phyloP scores from a whole-genome alignment of 2,329 filamentous ascomycete genomes.

The Pseudogymnoascus verrucosus region DNA sequence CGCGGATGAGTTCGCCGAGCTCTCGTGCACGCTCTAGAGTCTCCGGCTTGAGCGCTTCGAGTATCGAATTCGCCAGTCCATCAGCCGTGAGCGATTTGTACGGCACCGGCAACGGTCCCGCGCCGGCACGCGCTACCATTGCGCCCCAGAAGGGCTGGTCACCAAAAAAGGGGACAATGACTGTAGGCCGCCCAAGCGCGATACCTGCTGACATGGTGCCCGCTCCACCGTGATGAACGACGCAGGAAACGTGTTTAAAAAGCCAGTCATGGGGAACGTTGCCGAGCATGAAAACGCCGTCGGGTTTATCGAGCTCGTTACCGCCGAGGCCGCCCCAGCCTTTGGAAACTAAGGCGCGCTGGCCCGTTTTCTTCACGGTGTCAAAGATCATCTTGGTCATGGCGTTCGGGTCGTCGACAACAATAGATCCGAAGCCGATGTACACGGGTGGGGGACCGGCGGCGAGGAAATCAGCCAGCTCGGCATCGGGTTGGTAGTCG shows the following conservation, averaged over 20 bases:
- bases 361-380: slow-evolving; percentile 53
- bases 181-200: slow-evolving; percentile 64
- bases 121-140: slow-evolving; percentile 62
- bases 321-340: slow-evolving; percentile 77
- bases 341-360: slow-evolving; percentile 70
- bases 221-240: slow-evolving; percentile 78
- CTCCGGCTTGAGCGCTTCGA: slow-evolving; percentile 46
- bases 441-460: slow-evolving; percentile 64
- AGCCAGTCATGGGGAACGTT: slow-evolving; percentile 83
- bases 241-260: slow-evolving; percentile 68
- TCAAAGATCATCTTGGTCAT: slow-evolving; percentile 64
- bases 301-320: slow-evolving; percentile 56
- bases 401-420: slow-evolving; percentile 62
- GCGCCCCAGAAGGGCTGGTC: slow-evolving; percentile 75
- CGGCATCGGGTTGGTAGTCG: slow-evolving; percentile 53
- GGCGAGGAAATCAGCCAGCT: slow-evolving; percentile 56
- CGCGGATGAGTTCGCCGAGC: slow-evolving; percentile 50
- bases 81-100: slow-evolving; percentile 58
- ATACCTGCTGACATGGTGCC: slow-evolving; percentile 79
- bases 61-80: slow-evolving; percentile 55
- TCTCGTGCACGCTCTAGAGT: slow-evolving; percentile 42
- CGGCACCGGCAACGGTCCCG: slow-evolving; percentile 60
- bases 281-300: slow-evolving; percentile 70
- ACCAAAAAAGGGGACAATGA: slow-evolving; percentile 76
- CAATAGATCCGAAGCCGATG: slow-evolving; percentile 73